These are phyloP conservation scores for Holtermanniella nyarrowii DNA, from an alignment of 768 basidiomycete genomes.

Conservation along the genomic window DNA sequence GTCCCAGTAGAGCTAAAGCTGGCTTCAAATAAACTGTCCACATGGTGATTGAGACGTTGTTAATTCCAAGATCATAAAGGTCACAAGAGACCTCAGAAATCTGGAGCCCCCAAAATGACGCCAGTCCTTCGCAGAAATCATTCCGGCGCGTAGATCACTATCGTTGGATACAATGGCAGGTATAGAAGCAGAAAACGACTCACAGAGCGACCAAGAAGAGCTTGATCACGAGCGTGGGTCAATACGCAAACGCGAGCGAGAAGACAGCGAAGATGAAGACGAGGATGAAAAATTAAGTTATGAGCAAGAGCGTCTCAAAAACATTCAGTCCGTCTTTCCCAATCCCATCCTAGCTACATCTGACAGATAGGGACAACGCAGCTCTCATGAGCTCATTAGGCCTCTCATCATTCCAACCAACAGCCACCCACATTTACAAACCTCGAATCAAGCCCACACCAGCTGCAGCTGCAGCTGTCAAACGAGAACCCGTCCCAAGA, in stretches of 20 bases:
- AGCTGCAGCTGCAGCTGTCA: too few relatives aligned
- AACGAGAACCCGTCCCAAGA: too few relatives aligned
- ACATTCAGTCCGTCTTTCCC: neutral
- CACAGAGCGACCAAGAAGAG: slow-evolving; percentile 5
- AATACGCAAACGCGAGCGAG: slow-evolving; percentile 12
- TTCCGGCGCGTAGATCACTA: neutral
- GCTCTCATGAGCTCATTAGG: neutral
- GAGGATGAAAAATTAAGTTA: neutral
- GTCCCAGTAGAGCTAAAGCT: neutral
- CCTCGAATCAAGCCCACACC: neutral
- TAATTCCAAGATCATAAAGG: neutral
- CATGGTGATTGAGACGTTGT: neutral
- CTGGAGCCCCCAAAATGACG: neutral
- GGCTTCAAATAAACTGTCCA: neutral
- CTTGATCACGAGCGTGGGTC: slow-evolving; percentile 2
- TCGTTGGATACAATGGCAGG: neutral
- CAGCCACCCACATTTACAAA: neutral
- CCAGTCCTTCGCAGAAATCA: neutral
- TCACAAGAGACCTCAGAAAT: neutral
- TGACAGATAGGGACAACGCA: neutral
- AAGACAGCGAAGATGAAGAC: slow-evolving; percentile 14
- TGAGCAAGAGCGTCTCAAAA: neutral
- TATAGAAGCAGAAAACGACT: slow-evolving; percentile 3
- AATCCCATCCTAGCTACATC: neutral
- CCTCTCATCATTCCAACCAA: neutral